Evolutionary conservation across 768 basidiomycete genomes (phyloP).

Genomic region (Tricholoma sp.): DNA sequence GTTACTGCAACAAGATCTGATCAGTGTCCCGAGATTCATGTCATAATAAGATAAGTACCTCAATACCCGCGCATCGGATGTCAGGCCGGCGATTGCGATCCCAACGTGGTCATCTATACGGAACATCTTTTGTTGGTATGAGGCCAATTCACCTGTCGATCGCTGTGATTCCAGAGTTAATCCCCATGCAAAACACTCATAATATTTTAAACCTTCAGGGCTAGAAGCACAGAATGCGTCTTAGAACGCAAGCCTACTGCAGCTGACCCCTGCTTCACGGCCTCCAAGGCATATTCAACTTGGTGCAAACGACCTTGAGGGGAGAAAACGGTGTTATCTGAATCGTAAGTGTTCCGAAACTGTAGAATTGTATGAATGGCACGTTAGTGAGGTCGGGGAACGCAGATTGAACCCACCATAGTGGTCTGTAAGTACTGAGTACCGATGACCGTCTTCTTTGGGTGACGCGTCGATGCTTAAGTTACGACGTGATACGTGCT

Average conservation of each 20-base stretch:
- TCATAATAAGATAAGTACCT: conserved; percentile 49
- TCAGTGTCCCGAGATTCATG: background rate
- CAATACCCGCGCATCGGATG: conserved; percentile 94
- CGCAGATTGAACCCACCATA: conserved; percentile 28
- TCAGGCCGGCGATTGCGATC: conserved; percentile 99
- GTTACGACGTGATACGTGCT: background rate
- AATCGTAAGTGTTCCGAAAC: conserved; percentile 98
- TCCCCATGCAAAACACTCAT: background rate
- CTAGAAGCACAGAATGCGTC: conserved; percentile 89
- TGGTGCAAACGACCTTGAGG: conserved; percentile 97
- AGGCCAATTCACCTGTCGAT: conserved; percentile 95
- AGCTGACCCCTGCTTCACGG: conserved; percentile 99
- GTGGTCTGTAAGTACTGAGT: conserved; percentile 14
- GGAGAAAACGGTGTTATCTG: conserved; percentile 96
- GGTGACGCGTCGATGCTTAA: conserved; percentile 25
- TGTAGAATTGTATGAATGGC: conserved; percentile 26
- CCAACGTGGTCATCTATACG: conserved; percentile 99
- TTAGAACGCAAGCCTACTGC: conserved; percentile 94
- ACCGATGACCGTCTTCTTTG: conserved; percentile 2
- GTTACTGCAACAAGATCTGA: conserved; percentile 52
- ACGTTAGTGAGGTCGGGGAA: conserved; percentile 15
- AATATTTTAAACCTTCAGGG: conserved; percentile 65
- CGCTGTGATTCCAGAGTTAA: conserved; percentile 44
- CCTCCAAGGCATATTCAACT: conserved; percentile 98
- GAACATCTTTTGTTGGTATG: conserved; percentile 99